Base-by-base conservation (phyloP, 1,284 basidiomycete genomes). In the Ceratobasidium sp. region DNA sequence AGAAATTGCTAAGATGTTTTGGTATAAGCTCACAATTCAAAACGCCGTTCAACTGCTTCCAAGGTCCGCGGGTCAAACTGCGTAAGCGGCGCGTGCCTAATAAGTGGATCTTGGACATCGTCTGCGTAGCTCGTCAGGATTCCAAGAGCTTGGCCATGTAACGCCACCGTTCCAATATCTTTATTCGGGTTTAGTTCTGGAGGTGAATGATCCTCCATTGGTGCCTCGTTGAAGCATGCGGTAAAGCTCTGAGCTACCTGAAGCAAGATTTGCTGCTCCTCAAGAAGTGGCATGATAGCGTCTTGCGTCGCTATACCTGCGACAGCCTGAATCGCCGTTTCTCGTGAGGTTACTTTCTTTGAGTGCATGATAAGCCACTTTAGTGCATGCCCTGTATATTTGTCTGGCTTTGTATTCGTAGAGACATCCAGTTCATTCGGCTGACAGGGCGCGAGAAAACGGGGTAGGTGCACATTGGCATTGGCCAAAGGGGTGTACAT, bases 211-310 rank as follows among this genome's bases (percentile, higher is more conserved):
- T 41, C 8, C 36, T 54, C 54, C 50, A 24, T 27, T 22, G 7
- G n/a, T 24, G 36, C 11, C 15, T 51, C 65, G 4, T 29, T 44
- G n/a, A 71, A 71, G 2, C 24, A 48, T 4, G 66, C 51, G 6
- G 54, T 57, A 14, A 71, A 71, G 4, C 44, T 56, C 47, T 71
- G 66, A 33, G 54, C 65, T 27, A 67, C 36, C 1, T 54, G 51
- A 15, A 33, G 8, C 7, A 56, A n/a, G 8, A 59, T 9, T 2
- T 36, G 29, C 19, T 57, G 24, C 19, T 47, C 27, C 7, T 24
- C 41, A 5, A 47, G 53, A 11, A 31, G 53, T 6, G 45, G 27
- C 54, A 33, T 57, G 22, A 48, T 24, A 15, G 11, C 15, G 6
- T 24, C 47, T 14, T 41, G 36, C 14, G 54, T 31, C 4, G 22